These are phyloP conservation scores for Trichomonascus vanleenenianus DNA, from an alignment of 805 yeast species.

Conservation along the genomic window DNA sequence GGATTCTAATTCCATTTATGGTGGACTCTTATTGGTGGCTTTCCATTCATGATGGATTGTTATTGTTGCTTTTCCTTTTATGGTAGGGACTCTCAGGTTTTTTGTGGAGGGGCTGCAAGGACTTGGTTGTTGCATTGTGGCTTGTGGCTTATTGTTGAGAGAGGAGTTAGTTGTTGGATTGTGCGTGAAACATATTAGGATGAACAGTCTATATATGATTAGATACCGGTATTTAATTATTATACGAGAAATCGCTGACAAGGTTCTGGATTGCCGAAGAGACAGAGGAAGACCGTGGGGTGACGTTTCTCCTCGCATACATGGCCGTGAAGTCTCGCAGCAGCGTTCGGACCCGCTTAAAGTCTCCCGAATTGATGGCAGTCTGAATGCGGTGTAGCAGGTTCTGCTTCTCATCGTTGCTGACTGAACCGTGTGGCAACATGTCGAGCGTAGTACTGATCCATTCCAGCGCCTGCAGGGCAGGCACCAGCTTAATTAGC, in stretches of 20 bases:
- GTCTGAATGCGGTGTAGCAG: conserved; percentile 33
- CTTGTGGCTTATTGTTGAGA: too few relatives aligned
- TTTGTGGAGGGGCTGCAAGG: too few relatives aligned
- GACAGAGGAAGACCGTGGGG: conserved; percentile 29
- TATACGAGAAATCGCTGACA: neutral
- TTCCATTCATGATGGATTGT: neutral
- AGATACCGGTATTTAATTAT: neutral
- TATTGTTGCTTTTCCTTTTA: too few relatives aligned
- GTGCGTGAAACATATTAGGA: neutral
- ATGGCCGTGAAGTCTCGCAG: conserved; percentile 73
- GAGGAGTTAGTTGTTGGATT: too few relatives aligned
- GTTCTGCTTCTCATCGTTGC: conserved; percentile 59
- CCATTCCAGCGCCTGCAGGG: conserved; percentile 51
- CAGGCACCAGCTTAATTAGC: conserved; percentile 39
- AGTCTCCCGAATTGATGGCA: conserved; percentile 48
- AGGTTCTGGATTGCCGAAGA: neutral
- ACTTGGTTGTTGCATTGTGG: too few relatives aligned
- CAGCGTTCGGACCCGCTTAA: conserved; percentile 61
- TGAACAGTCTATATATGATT: neutral
- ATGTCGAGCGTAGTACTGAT: conserved; percentile 44
- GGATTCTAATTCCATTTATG: neutral
- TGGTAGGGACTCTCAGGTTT: too few relatives aligned
- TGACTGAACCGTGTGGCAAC: conserved; percentile 58
- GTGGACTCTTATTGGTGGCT: neutral
- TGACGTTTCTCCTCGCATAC: conserved; percentile 72